Conservation (phyloP, 2,329 filamentous ascomycete species). For the Thielaviopsis populi region DNA sequence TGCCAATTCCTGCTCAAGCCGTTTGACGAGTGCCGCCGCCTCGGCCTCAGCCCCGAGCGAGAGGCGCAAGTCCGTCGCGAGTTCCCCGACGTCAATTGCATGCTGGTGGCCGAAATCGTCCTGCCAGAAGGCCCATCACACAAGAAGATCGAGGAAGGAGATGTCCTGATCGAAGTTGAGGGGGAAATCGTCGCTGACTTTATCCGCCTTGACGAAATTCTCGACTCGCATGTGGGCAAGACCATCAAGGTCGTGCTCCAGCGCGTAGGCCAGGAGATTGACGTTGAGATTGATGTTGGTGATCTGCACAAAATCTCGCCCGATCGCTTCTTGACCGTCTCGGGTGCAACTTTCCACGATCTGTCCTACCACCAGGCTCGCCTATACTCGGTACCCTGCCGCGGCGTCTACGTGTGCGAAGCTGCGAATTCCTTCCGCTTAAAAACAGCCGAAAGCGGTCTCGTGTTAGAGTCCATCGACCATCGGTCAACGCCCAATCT, state of each 20-base stretch:
- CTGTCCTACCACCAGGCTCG: conserved; percentile 97
- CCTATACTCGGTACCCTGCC: conserved; percentile 79
- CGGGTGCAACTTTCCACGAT: conserved; percentile 88
- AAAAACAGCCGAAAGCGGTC: conserved; percentile 78
- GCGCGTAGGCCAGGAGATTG: conserved; percentile 72
- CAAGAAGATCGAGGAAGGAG: conserved; percentile 78
- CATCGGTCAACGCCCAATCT: conserved; percentile 83
- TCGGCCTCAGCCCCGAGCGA: conserved; percentile 73
- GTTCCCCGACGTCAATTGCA: conserved; percentile 87
- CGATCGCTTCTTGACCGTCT: conserved; percentile 86
- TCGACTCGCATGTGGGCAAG: conserved; percentile 73
- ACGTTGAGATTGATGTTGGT: conserved; percentile 71
- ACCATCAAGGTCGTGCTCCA: conserved; percentile 72
- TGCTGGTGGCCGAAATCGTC: conserved; percentile 93
- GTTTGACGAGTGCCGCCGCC: conserved; percentile 86
- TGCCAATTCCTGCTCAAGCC: conserved; percentile 94
- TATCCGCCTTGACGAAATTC: conserved; percentile 73
- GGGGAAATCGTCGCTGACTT: conserved; percentile 88
- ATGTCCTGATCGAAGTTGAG: conserved; percentile 87
- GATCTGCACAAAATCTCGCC: conserved; percentile 91
- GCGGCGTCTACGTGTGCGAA: conserved; percentile 90
- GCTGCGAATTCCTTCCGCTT: conserved; percentile 90
- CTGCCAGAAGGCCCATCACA: conserved; percentile 81
- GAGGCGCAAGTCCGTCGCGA: conserved; percentile 69
- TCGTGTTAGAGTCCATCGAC: conserved; percentile 85